phyloP scores from a whole-genome alignment of 73 alveolate species.

The Stentor coeruleus region DNA sequence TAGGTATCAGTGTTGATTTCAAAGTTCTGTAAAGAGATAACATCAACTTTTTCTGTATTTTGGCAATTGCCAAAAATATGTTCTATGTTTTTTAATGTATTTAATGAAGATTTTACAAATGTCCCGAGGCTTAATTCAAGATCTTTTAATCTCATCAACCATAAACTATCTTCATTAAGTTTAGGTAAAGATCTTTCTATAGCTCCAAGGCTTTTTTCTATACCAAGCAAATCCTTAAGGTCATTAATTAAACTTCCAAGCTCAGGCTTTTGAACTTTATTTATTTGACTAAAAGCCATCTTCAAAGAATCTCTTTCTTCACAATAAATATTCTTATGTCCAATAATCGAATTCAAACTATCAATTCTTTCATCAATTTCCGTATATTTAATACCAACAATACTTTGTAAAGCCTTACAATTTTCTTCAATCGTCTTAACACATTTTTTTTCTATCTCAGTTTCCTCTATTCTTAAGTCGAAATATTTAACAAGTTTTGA shows the following conservation, averaged over 20 bases:
- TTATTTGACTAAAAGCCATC: no score
- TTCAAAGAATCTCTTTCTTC: not conserved
- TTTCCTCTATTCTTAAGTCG: not conserved
- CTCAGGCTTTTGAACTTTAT: not conserved
- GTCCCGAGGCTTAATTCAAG: not conserved
- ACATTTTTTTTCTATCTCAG: not conserved
- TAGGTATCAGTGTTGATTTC: not conserved
- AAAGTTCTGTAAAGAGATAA: not conserved
- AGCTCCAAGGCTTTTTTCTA: not conserved
- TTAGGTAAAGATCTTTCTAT: not conserved
- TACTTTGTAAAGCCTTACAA: not conserved
- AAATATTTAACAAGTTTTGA: not conserved
- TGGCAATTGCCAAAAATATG: not conserved
- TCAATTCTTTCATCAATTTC: not conserved
- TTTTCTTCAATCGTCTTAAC: not conserved
- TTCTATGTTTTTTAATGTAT: not conserved
- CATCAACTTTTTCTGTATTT: not conserved
- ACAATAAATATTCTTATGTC: not conserved
- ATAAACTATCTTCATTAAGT: not conserved
- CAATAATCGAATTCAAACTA: no score
- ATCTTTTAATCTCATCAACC: not conserved
- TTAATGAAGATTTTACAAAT: not conserved
- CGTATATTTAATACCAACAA: not conserved
- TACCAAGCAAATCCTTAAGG: not conserved
- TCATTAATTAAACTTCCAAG: no score